A percentile compares a stretch with the other conserved stretches of the same genome.
Evolutionary conservation across 2,329 filamentous ascomycete genomes (phyloP).

Genomic region (Ceratocystis ficicola): DNA sequence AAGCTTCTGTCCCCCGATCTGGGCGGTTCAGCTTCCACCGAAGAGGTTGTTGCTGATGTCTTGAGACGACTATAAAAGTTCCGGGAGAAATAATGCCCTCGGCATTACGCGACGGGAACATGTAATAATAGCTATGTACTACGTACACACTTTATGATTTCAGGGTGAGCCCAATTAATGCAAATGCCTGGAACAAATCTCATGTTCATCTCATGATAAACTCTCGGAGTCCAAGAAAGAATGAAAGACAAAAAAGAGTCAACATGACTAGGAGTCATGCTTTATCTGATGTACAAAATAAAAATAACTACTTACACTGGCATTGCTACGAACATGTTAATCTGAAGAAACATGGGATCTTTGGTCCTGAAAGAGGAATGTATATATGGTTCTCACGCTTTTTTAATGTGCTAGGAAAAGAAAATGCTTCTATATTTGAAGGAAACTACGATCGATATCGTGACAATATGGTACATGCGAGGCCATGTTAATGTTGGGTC

Average conservation of each 20-base stretch:
- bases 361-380: not conserved
- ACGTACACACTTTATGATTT: not conserved
- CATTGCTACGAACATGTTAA: not conserved
- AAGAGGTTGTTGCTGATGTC: constrained; percentile 78
- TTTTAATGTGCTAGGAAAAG: not conserved
- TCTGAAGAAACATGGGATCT: constrained; percentile 1
- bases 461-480: constrained; percentile 22
- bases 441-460: constrained; percentile 16
- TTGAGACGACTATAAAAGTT: constrained; percentile 58
- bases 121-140: constrained; percentile 15
- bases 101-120: too few species aligned
- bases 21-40: constrained; percentile 73
- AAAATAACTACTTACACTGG: not conserved
- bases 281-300: not conserved
- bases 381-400: not conserved
- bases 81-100: too few species aligned
- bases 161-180: not conserved
- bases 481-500: not conserved
- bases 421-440: constrained; percentile 11
- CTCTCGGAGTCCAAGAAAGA: not conserved
- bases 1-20: constrained; percentile 77
- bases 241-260: not conserved
- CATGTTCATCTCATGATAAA: not conserved
- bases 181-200: not conserved
- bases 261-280: not conserved